These are phyloP conservation scores for Solanum etuberosum DNA, from an alignment of 257 asterid genomes.

Conservation along the genomic window DNA sequence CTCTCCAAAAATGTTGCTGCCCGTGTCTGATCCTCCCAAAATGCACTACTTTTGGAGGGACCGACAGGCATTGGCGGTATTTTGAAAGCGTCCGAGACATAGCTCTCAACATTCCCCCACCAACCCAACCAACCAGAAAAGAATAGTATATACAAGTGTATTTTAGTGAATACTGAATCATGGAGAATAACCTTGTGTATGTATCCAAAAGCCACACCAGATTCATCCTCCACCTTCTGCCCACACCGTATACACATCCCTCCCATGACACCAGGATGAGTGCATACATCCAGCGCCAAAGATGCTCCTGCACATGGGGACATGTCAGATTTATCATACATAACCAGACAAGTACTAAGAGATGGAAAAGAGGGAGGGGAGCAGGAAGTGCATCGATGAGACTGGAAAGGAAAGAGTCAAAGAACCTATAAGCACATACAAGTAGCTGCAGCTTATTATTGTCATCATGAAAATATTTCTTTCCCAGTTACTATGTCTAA, in stretches of 20 bases:
- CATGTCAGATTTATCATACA: neutral
- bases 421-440: neutral
- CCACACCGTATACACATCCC: conserved; percentile 94
- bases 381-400: neutral
- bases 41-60: neutral
- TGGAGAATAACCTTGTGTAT: conserved; percentile 60
- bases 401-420: neutral
- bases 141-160: neutral
- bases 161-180: neutral
- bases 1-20: neutral
- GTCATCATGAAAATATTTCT: neutral
- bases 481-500: neutral
- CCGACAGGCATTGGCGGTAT: neutral
- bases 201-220: conserved; percentile 76
- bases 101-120: neutral
- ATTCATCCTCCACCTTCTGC: conserved; percentile 45
- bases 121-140: neutral
- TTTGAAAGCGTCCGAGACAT: neutral
- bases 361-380: neutral
- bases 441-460: neutral
- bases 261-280: conserved; percentile 74
- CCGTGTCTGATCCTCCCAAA: neutral
- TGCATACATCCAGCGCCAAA: conserved; percentile 19
- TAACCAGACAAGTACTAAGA: neutral
- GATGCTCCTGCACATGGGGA: conserved; percentile 9